These are phyloP conservation scores for Sindora glabra DNA, from an alignment of 306 rosid genomes.

Conservation along the genomic window DNA sequence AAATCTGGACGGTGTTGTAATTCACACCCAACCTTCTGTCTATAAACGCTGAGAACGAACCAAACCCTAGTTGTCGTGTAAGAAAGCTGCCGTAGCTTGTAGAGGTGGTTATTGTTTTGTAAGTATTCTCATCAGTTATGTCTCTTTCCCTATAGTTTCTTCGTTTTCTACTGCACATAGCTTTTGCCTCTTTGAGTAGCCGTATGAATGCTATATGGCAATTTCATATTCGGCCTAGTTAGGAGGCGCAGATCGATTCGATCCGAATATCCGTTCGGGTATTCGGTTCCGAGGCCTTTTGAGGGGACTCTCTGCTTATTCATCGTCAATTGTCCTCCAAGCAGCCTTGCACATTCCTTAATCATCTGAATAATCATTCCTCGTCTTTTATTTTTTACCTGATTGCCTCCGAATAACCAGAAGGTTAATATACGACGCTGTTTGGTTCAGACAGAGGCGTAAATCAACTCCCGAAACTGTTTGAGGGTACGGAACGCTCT, in stretches of 20 bases:
- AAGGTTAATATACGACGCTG: neutral
- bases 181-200: slow-evolving; percentile 22
- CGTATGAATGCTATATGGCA: neutral
- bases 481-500: slow-evolving; percentile 6
- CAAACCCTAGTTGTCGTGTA: too few species aligned
- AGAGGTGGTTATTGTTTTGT: too few species aligned
- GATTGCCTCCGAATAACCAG: slow-evolving; percentile 21
- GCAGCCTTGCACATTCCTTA: slow-evolving; percentile 17
- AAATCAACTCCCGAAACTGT: slow-evolving; percentile 3
- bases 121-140: too few species aligned
- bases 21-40: too few species aligned
- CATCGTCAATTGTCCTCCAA: slow-evolving; percentile 4
- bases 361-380: too few species aligned
- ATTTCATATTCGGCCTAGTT: slow-evolving; percentile 5
- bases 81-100: too few species aligned
- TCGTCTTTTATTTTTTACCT: neutral
- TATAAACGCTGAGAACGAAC: too few species aligned
- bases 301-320: neutral
- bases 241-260: neutral
- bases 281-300: neutral
- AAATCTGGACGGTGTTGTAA: too few species aligned
- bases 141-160: too few species aligned
- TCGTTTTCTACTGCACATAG: too few species aligned
- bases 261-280: neutral
- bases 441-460: slow-evolving; percentile 29